Evolutionary conservation across 352 stramenopile genomes (phyloP), one percentile per base, ranked within the genome.

Genomic region (Saprolegnia diclina): DNA sequence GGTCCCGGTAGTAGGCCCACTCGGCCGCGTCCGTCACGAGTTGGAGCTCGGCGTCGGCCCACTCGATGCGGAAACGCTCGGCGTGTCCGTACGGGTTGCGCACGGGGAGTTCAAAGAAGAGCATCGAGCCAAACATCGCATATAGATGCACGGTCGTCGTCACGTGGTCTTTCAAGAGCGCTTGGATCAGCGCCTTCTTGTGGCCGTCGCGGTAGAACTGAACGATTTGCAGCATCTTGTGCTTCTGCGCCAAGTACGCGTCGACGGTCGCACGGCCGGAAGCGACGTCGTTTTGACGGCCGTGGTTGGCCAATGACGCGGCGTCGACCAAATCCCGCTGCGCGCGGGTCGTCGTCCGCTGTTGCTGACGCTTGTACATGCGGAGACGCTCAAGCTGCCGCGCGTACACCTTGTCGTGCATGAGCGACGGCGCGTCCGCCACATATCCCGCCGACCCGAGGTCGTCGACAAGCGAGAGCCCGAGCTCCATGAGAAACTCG

Each of bases 161-260:
- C 66, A 98, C 85, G 65, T 91, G 91, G 38, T 95, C 80, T 14
- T 87, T 82, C 26, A 98, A 76, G 26, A 98, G 76, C n/a, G 79
- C 79, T 56, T 95, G 90, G 59, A 98, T 86, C 45, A 98, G 81
- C n/a, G 85, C 82, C 59, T 97, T 95, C 74, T 98, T 98, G 65
- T 97, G 87, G 7, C 91, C 90, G 64, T 98, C 92, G 59, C 93
- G 87, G 75, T 98, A 98, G 75, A 95, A 94, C 19, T 89, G 82
- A 14, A 98, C 78, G 38, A 98, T 78, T 37, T 90, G 86, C 48
- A 97, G 72, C 37, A 94, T 75, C 59, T 97, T 88, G 5, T 79
- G 82, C 75, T 95, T 94, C 62, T 92, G 79, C 19, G 90, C 76
- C 0, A 77, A 74, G 53, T 91, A 94, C 1, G 48, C 63, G 32